Conservation (phyloP, 2,329 filamentous ascomycete species). For the Trichoderma sp. region DNA sequence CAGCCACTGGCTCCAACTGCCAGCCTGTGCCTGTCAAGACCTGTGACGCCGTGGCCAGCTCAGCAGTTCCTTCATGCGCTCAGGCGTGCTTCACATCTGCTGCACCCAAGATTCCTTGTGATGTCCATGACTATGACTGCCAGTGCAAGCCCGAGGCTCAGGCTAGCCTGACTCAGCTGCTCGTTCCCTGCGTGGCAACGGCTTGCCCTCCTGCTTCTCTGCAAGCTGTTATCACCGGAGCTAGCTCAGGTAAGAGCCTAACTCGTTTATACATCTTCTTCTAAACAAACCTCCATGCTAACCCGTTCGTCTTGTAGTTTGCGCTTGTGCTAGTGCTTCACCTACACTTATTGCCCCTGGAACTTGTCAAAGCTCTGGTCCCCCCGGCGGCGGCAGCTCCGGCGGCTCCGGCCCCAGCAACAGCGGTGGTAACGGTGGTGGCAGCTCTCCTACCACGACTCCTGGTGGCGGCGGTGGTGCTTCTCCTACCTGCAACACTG, state of each 20-base stretch:
- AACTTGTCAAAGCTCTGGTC: neutral
- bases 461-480: neutral
- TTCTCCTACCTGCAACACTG: constrained; percentile 20
- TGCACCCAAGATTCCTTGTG: constrained; percentile 30
- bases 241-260: constrained; percentile 21
- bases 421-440: neutral
- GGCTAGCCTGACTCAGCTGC: constrained; percentile 26
- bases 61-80: constrained; percentile 31
- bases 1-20: neutral
- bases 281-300: neutral
- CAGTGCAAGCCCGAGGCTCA: constrained; percentile 29
- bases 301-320: constrained; percentile 14
- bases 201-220: constrained; percentile 26
- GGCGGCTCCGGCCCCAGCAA: neutral
- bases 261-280: neutral
- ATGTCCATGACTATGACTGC: constrained; percentile 29
- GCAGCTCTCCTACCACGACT: neutral
- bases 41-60: constrained; percentile 29
- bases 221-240: constrained; percentile 29
- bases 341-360: neutral
- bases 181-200: constrained; percentile 31
- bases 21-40: constrained; percentile 21
- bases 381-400: neutral
- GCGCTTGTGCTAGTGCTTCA: constrained; percentile 24
- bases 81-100: constrained; percentile 30